Evolutionary conservation across 2,329 filamentous ascomycete species (phyloP), one percentile per base, ranked within the genome.

Genomic region (Bipolaris sorokiniana): DNA sequence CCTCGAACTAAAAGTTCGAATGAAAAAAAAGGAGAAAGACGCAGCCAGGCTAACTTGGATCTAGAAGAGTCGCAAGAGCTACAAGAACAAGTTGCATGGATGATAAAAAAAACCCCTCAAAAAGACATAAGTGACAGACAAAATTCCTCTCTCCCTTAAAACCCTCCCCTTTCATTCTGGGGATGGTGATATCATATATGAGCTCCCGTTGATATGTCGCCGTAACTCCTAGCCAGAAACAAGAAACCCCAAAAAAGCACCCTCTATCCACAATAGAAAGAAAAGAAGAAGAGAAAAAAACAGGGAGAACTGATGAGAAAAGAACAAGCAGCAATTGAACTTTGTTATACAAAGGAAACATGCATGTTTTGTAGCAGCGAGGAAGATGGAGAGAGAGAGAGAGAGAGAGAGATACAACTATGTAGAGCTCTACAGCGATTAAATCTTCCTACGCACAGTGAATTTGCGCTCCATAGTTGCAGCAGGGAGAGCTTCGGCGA

Each of bases 401-500:
- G n/a, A n/a, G n/a, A n/a, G n/a, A 38, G 37, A 16, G 37, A 18
- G n/a, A 38, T 16, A 38, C 9, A 20, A 3, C 9, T 3, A 28
- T 4, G n/a, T 38, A 37, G 34, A 16, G 15, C 15, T 37, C 20
- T n/a, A 46, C 5, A 1, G 10, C 23, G 1, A 10, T 28, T 61
- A 77, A 15, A 77, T 77, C 58, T 77, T 77, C 46, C 79, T 69
- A 49, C 76, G 76, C 16, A 81, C 71, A n/a, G 78, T 79, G 41
- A 81, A 75, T 23, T 76, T 76, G 41, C 77, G 73, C 48, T 71
- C 68, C 34, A 75, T 72, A 50, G 78, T 75, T 7, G 76, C 73
- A 20, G 80, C 79, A 2, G 80, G 80, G 10, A 82, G 73, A 11
- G 79, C 78, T 52, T 77, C 70, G 3, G 77, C 75, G 63, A 82